Evolutionary conservation across 139 green algal genomes (phyloP).

Genomic region (Mesotaenium endlicherianum): DNA sequence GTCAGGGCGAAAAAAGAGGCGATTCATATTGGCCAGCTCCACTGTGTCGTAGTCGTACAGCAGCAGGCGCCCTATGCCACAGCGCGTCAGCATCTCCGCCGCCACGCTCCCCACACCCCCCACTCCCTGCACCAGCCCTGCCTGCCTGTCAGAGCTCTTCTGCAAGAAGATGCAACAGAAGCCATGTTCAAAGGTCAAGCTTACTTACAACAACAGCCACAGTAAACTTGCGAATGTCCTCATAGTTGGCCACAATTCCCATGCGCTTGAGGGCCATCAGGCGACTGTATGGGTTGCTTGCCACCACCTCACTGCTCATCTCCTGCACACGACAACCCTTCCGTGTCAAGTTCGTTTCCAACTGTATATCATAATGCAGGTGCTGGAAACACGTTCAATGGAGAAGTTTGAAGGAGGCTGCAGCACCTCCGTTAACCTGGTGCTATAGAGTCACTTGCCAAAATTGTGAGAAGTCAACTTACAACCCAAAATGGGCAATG

Average conservation of each 20-base stretch:
- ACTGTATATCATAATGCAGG: no score
- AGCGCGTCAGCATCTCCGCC: slow-evolving; percentile 95
- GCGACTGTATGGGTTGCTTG: slow-evolving; percentile 50
- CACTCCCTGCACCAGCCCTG: slow-evolving; percentile 24
- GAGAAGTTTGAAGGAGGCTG: no score
- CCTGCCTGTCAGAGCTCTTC: not conserved
- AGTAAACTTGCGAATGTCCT: slow-evolving; percentile 70
- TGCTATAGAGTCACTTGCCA: no score
- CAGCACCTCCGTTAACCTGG: no score
- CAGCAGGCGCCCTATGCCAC: slow-evolving; percentile 87
- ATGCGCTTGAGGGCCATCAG: slow-evolving; percentile 82
- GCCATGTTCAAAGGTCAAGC: not conserved
- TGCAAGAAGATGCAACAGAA: not conserved
- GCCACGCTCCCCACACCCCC: slow-evolving; percentile 93
- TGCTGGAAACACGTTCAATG: no score
- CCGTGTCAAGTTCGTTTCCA: no score
- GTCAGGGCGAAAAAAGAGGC: slow-evolving; percentile 95
- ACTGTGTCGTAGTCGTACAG: slow-evolving; percentile 91
- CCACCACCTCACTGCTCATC: slow-evolving; percentile 50
- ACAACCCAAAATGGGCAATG: no score
- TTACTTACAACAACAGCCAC: slow-evolving; percentile 42
- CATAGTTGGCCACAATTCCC: slow-evolving; percentile 93
- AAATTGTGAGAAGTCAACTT: no score
- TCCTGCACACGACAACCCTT: slow-evolving; percentile 3
- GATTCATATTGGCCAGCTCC: slow-evolving; percentile 98